Evolutionary conservation across 139 green algal genomes (phyloP), one percentile per base, ranked within the genome.

Genomic region (Chlamydomonas sphaeroides): DNA sequence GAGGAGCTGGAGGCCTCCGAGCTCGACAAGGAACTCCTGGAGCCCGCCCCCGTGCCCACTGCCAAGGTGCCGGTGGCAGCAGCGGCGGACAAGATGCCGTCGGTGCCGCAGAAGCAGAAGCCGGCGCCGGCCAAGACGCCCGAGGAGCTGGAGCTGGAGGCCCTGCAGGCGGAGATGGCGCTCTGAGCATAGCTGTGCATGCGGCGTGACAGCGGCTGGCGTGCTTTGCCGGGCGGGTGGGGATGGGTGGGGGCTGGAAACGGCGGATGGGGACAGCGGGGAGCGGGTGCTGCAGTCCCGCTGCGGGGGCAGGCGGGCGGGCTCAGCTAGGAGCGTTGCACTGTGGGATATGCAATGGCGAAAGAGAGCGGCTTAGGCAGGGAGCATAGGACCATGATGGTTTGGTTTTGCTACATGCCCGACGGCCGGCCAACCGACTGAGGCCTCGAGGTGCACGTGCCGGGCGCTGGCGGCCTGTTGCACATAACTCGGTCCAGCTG

Each of bases 131-230:
- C 88, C 35, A 96, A 96, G 89, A 95, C 92, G 10, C 68, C 86
- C 14, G 95, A 98, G 88, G 96, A 98, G 79, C 83, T 95, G 61
- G 96, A 98, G 84, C 88, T 98, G 75, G 95, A 96, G 80, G 92
- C 89, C 25, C 84, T 98, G 75, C 81, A 97, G 81, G 90, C 90
- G 28, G 96, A 98, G 87, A 96, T 98, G 93, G 96, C 95, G n/a
- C 67, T 93, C 38, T 94, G 59, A 87, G 67, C 49, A 56, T 51
- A 51, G 45, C 8, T 51, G 38, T 7, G 38, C 21, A 10, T 72
- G 25, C n/a, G n/a, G n/a, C n/a, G n/a, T n/a, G n/a, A 5, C 4
- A 23, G 26, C 10, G 3, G 65, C 26, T 23, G 36, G 25, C 18
- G n/a, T 6, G 65, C 21, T 33, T 32, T 20, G 7, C 21, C 20